These are phyloP conservation scores for Coemansia sp. DNA, from an alignment of 192 early-diverging fungal genomes.

Conservation along the genomic window DNA sequence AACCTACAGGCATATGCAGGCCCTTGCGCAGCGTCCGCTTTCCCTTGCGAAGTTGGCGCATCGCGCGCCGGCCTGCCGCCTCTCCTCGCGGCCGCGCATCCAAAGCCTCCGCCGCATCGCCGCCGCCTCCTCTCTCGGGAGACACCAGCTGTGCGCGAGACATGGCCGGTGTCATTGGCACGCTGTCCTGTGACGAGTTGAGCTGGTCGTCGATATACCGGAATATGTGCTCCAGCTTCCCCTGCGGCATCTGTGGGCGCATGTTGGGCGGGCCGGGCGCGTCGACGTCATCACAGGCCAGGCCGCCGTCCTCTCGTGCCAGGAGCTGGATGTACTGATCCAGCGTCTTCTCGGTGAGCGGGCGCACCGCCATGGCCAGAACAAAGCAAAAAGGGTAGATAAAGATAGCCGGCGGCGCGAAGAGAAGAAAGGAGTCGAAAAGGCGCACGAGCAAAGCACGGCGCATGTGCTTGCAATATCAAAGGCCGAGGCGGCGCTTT, in stretches of 20 bases:
- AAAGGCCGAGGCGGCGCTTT: too few relatives aligned
- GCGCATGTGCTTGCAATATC: too few relatives aligned
- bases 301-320: conserved; percentile 1
- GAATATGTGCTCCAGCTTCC: conserved; percentile 28
- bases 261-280: background rate
- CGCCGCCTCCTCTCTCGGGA: background rate
- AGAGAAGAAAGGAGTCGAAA: background rate
- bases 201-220: conserved; percentile 27
- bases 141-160: background rate
- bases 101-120: background rate
- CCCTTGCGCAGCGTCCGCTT: conserved; percentile 21
- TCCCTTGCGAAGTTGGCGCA: conserved; percentile 4
- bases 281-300: background rate
- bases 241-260: conserved; percentile 9
- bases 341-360: conserved; percentile 27
- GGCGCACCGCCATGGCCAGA: conserved; percentile 9
- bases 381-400: background rate
- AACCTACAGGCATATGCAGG: conserved; percentile 7
- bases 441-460: background rate
- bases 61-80: background rate
- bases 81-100: background rate
- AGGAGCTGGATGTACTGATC: conserved; percentile 10
- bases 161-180: conserved; percentile 5
- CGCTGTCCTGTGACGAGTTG: conserved; percentile 22
- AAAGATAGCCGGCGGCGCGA: background rate